Percentiles rank a stretch among this genome's conserved stretches.
These are phyloP conservation scores for Fagopyrum tataricum DNA, from an alignment of 148 eudicot species.

Conservation along the genomic window DNA sequence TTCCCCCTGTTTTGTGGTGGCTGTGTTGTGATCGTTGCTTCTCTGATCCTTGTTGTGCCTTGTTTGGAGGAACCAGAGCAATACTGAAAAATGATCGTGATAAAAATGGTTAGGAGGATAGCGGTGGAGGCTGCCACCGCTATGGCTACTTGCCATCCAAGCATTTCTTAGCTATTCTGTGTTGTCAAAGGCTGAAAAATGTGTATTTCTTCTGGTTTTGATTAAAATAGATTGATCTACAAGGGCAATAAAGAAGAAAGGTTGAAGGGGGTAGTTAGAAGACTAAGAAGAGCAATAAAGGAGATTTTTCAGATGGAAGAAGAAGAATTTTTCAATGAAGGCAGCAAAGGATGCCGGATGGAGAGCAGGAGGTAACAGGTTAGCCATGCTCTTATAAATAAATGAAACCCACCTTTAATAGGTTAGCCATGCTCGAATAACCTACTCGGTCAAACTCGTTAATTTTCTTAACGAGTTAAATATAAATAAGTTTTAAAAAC, in stretches of 20 bases:
- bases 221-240: neutral
- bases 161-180: constrained; percentile 21
- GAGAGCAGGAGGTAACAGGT: no score
- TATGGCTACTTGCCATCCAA: constrained; percentile 22
- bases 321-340: neutral
- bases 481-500: no score
- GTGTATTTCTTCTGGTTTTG: neutral
- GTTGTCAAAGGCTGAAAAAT: neutral
- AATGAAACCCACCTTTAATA: no score
- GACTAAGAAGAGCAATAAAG: neutral
- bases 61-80: neutral
- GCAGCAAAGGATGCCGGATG: neutral
- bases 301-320: neutral
- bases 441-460: no score
- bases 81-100: constrained; percentile 17
- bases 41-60: neutral
- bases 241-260: neutral
- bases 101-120: constrained; percentile 14
- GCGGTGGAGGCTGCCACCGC: constrained; percentile 18
- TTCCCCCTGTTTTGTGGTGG: neutral
- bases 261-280: neutral
- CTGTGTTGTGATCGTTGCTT: constrained; percentile 10
- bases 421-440: no score
- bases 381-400: no score
- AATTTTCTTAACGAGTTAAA: no score